Conservation (phyloP, 2,329 filamentous ascomycete species). For the Cercospora nicotianae region DNA sequence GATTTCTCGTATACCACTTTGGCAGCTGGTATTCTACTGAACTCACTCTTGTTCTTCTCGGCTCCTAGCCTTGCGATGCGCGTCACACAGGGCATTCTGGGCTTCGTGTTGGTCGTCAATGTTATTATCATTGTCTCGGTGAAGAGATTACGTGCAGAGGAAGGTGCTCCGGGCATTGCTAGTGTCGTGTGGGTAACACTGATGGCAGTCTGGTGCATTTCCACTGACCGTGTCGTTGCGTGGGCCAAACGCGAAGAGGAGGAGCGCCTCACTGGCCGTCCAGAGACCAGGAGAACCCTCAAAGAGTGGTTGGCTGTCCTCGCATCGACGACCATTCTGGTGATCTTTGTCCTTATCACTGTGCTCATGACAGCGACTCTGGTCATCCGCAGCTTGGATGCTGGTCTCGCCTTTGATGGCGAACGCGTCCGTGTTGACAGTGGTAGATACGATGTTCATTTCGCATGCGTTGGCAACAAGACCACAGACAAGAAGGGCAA, state of each 20-base stretch:
- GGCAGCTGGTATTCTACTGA: constrained; percentile 71
- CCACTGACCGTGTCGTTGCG: constrained; percentile 77
- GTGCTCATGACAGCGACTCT: constrained; percentile 78
- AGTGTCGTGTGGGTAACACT: constrained; percentile 81
- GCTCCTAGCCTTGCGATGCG: constrained; percentile 78
- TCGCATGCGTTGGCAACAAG: constrained; percentile 76
- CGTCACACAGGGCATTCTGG: constrained; percentile 67
- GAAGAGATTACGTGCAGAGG: constrained; percentile 72
- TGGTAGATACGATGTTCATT: constrained; percentile 80
- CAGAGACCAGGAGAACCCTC: constrained; percentile 79
- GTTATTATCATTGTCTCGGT: constrained; percentile 78
- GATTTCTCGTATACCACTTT: constrained; percentile 81
- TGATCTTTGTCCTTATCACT: constrained; percentile 65
- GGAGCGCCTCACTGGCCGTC: constrained; percentile 82
- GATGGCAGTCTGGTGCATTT: constrained; percentile 75
- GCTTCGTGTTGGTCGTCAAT: constrained; percentile 68
- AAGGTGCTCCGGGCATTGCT: constrained; percentile 86
- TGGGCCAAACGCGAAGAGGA: constrained; percentile 95
- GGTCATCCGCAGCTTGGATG: constrained; percentile 76
- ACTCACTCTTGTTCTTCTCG: constrained; percentile 82
- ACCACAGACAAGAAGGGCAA: constrained; percentile 55
- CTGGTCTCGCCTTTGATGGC: constrained; percentile 71
- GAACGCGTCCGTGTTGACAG: constrained; percentile 77
- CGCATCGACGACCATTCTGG: constrained; percentile 68
- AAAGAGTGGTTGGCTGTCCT: constrained; percentile 83